phyloP scores from a whole-genome alignment of 2,329 filamentous ascomycete species.

The Colletotrichum tropicicola region DNA sequence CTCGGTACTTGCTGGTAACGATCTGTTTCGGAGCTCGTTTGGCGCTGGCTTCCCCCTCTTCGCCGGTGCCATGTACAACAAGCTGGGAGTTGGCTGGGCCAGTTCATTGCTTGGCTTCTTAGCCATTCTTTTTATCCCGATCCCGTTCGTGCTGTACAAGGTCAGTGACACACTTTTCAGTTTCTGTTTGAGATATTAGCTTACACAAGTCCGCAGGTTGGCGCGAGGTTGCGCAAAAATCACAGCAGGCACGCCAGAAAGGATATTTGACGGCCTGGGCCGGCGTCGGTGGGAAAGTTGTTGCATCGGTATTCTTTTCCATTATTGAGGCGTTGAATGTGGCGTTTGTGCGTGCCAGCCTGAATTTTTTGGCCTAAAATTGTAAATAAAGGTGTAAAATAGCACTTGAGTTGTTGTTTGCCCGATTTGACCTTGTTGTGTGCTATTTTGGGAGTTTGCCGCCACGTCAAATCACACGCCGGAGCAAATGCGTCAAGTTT shows the following conservation, averaged over 20 bases:
- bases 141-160: slow-evolving; percentile 11
- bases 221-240: neutral
- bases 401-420: no score
- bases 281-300: no score
- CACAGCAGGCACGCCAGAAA: slow-evolving; percentile 16
- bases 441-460: no score
- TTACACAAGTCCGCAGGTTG: neutral
- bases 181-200: neutral
- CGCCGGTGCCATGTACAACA: slow-evolving; percentile 30
- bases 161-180: neutral
- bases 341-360: no score
- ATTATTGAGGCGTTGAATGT: no score
- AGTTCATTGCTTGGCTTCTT: slow-evolving; percentile 28
- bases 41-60: slow-evolving; percentile 29
- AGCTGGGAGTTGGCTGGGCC: slow-evolving; percentile 30
- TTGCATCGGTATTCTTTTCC: no score
- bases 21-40: slow-evolving; percentile 25
- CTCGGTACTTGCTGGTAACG: slow-evolving; percentile 32
- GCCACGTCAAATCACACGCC: no score
- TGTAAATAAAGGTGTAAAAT: no score
- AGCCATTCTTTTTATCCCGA: slow-evolving; percentile 1
- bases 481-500: no score
- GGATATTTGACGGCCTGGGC: neutral
- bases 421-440: no score
- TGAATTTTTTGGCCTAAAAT: no score